Evolutionary conservation across 805 yeast species (phyloP).

Genomic region (Suhomyces emberorum): DNA sequence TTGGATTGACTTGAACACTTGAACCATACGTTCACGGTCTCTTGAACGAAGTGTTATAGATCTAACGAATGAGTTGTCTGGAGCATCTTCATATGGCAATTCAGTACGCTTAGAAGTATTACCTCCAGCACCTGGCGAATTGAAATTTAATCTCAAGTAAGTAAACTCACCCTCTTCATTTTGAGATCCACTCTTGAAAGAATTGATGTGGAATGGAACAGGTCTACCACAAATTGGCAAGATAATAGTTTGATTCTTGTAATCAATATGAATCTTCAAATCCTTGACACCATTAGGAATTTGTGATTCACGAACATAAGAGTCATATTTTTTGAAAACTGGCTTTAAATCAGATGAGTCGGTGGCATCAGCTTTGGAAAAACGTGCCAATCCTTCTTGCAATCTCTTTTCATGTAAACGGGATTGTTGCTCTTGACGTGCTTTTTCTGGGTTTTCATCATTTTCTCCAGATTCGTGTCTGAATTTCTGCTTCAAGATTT

Average conservation of each 20-base stretch:
- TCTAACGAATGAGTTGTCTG: conserved; percentile 82
- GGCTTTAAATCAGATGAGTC: conserved; percentile 60
- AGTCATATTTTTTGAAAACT: conserved; percentile 89
- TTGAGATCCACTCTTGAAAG: conserved; percentile 91
- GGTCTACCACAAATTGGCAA: conserved; percentile 94
- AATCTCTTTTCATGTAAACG: conserved; percentile 82
- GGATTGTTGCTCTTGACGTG: conserved; percentile 77
- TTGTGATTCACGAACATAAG: conserved; percentile 90
- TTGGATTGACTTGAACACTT: conserved; percentile 82
- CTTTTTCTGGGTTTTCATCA: conserved; percentile 66
- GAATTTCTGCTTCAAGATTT: conserved; percentile 72
- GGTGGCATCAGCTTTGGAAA: conserved; percentile 73
- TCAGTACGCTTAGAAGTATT: conserved; percentile 67
- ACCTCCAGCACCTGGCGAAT: conserved; percentile 87
- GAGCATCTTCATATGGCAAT: conserved; percentile 85
- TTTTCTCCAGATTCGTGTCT: conserved; percentile 72
- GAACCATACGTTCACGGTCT: conserved; percentile 87
- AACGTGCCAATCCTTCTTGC: conserved; percentile 81
- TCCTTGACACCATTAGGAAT: conserved; percentile 82
- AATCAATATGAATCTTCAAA: conserved; percentile 81
- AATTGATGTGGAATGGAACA: conserved; percentile 93
- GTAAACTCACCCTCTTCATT: conserved; percentile 96
- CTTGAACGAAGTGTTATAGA: conserved; percentile 84
- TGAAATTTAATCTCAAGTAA: conserved; percentile 83
- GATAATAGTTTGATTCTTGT: conserved; percentile 82